Evolutionary conservation across 768 basidiomycete genomes (phyloP).

Genomic region (Mycena filopes): DNA sequence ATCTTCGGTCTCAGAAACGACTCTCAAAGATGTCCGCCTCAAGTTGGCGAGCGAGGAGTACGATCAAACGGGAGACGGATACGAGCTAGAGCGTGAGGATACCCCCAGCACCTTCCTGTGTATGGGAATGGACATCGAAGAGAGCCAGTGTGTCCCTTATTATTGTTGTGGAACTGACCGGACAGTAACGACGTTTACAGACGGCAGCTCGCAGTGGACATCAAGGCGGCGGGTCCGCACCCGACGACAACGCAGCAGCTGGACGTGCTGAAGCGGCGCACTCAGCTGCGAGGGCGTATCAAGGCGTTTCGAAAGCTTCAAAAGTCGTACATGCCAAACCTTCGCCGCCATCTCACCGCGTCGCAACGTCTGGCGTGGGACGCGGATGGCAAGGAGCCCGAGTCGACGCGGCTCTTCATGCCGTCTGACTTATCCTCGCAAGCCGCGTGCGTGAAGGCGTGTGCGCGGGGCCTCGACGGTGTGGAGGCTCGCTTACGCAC

Average conservation of each 20-base stretch:
- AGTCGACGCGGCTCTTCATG: background rate
- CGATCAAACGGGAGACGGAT: background rate
- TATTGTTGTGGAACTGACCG: no score
- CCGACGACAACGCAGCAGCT: background rate
- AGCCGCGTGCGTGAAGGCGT: background rate
- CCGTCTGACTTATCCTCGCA: background rate
- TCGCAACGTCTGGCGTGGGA: background rate
- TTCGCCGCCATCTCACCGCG: background rate
- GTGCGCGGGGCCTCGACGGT: background rate
- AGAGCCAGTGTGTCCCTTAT: no score
- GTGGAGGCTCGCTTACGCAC: background rate
- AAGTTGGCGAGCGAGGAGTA: background rate
- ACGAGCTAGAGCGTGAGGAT: no score
- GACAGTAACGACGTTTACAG: background rate
- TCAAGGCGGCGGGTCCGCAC: background rate
- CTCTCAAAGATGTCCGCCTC: background rate
- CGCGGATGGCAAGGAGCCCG: background rate
- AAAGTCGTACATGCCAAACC: background rate
- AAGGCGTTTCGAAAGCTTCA: slow-evolving; percentile 1
- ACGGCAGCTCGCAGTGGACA: background rate
- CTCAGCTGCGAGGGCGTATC: background rate
- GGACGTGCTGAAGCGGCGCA: background rate
- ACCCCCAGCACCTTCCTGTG: no score
- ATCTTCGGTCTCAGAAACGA: background rate
- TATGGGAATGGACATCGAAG: no score